These are phyloP conservation scores for Microdochium nivale DNA, from an alignment of 2,329 filamentous ascomycete genomes.

Conservation along the genomic window DNA sequence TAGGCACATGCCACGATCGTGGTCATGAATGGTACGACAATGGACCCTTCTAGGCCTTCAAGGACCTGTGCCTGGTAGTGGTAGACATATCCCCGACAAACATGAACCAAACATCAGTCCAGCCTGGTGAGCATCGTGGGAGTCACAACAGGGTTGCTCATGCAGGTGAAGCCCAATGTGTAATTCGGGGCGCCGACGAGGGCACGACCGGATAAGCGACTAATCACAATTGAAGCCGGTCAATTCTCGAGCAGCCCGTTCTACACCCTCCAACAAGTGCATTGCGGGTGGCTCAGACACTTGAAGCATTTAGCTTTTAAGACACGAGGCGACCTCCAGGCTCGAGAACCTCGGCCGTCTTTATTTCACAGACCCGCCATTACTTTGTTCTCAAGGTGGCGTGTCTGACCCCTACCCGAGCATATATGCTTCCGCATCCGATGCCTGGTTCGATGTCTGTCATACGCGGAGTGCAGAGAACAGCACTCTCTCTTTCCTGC, in stretches of 20 bases:
- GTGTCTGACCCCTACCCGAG: too few species aligned
- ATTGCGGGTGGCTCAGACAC: neutral
- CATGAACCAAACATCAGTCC: neutral
- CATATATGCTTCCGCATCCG: too few species aligned
- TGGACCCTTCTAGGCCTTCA: too few species aligned
- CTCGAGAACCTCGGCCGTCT: neutral
- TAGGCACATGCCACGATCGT: too few species aligned
- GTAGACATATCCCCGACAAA: too few species aligned
- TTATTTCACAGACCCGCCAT: neutral
- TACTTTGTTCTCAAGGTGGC: too few species aligned
- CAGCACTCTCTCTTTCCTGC: too few species aligned
- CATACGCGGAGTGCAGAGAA: too few species aligned
- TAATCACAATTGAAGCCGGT: neutral
- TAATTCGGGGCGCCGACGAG: neutral
- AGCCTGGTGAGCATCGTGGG: neutral
- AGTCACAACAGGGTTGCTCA: neutral
- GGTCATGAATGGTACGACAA: too few species aligned
- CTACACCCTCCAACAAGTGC: neutral
- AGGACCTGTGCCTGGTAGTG: neutral
- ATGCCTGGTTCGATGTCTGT: too few species aligned
- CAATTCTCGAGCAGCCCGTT: neutral
- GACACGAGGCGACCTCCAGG: neutral
- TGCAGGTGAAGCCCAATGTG: neutral
- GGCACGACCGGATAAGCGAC: neutral
- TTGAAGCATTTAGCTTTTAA: neutral